Base-by-base conservation (phyloP, 2,329 filamentous ascomycete genomes). In the Botrytis hyacinthi region DNA sequence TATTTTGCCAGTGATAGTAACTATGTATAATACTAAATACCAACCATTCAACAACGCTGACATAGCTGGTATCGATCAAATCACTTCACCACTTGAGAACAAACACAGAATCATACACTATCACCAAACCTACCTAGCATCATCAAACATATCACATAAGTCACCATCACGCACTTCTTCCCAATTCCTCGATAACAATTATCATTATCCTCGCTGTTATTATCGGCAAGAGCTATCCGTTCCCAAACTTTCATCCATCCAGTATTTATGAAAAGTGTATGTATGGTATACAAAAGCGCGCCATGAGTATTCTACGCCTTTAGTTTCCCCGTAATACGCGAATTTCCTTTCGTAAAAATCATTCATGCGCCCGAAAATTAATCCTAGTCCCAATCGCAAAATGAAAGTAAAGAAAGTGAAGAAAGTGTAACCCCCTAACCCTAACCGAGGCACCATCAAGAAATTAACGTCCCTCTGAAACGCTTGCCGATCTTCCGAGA, bases 211-310 rank as follows among this genome's bases (percentile, higher is more conserved):
- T 35, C 62, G 62, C 62, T 66, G 62, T 6, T 66, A 37, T 46
- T 35, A 48, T 35, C 57, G 16, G 32, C 35, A 35, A 35, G 32
- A 66, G 3, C 44, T 10, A 6, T 48, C 18, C 12, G 20, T 37
- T 66, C 44, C 32, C 35, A 29, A 37, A 51, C 26, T 14, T 51
- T 67, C 63, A 35, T 29, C 63, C 63, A 35, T 29, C 63, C 22
- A 26, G 63, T 37, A 20, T 67, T 32, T 22, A 67, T 67, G 44
- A 51, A 51, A 40, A 51, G 29, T 20, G 44, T 51, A 67, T 67
- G 22, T 37, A 51, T 67, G 63, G 63, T 67, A 67, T 67, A 67
- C 63, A 67, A 67, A 67, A 67, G 63, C 46, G 63, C 63, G 63
- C 63, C 63, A 51, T 51, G 20, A 14, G 32, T 18, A 63, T 37